Evolutionary conservation across 2,329 filamentous ascomycete genomes (phyloP), one percentile per base, ranked within the genome.

Genomic region (Chaetomium olivaceum): DNA sequence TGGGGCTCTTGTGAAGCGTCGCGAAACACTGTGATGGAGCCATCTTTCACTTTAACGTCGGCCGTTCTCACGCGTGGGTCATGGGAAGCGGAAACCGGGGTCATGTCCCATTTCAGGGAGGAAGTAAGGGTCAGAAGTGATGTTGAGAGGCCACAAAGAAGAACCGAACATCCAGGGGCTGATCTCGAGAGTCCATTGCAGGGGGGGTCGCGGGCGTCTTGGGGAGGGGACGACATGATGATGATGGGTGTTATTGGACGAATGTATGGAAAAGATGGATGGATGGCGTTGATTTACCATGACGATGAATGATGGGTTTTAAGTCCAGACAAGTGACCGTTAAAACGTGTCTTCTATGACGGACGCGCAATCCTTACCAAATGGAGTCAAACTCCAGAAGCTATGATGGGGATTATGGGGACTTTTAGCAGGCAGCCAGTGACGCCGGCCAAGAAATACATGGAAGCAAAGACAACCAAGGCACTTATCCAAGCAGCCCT

Each of bases 311-410:
- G 14, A 11, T 25, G 11, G 43, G 14, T 4, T 33, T 52, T 52
- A 52, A 52, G 29, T 5, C 19, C 33, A 27, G 21, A 12, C 7
- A 19, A 25, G 27, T 4, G 25, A 48, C 21, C 23, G 5, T 14
- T n/a, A 36, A 21, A 62, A 62, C 61, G 61, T 62, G 61, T 62
- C 61, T 39, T 36, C 25, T 43, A 5, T n/a, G 25, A 39, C 11
- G 4, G 60, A 36, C 36, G 36, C 54, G 61, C 54, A 62, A 57
- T 39, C 29, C n/a, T 39, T 57, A 36, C 61, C 39, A 33, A 29
- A 62, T 61, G 23, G 31, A 27, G 43, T 39, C 36, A 36, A 25
- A 9, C 16, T 19, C 33, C 48, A 43, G 46, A 29, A 39, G 21
- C 33, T 14, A 48, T 19, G 14, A 5, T 5, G 12, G 1, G 36